Evolutionary conservation across 2,329 filamentous ascomycete species (phyloP), one percentile per base, ranked within the genome.

Genomic region (Stromatinia cepivora): DNA sequence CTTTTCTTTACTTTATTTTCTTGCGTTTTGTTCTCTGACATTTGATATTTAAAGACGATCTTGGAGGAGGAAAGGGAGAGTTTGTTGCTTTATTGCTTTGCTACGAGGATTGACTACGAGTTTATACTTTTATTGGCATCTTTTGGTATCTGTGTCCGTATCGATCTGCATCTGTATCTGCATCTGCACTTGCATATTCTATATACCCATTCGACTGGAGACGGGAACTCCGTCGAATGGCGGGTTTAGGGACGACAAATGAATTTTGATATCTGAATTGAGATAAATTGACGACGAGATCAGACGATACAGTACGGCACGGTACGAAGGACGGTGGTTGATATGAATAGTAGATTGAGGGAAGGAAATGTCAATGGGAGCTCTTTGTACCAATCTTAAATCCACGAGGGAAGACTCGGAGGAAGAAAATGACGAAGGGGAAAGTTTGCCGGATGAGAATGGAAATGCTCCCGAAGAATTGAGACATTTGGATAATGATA

Each of bases 361-460:
- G n/a, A 45, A 34, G 46, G 31, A 39, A 25, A 63, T 28, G 31
- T 39, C 59, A 39, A 63, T 63, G 59, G 46, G 59, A 52, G 46
- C 59, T 63, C 31, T 52, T 63, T 63, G 59, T 17, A 63, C 59
- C 45, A 63, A 52, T 52, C 46, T 34, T 50, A 50, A 34, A 34
- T 63, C 46, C 31, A 63, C 17, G 46, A n/a, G 59, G 46, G 59
- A 36, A 34, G 45, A 28, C 25, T 31, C 25, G 59, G 46, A 52
- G 46, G 65, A 39, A 10, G 65, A 25, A 28, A 39, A 11, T 46
- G 22, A 8, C 42, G n/a, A n/a, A 52, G 45, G 17, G 8, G 45
- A 11, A 17, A 17, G 6, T 25, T 22, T 28, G 42, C 10, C 42
- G 4, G 52, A 46, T 20, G 50, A 48, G 25, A 36, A 48, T 48